Evolutionary conservation across 1,284 basidiomycete genomes (phyloP), one percentile per base, ranked within the genome.

Genomic region (Sanghuangporus weigelae): DNA sequence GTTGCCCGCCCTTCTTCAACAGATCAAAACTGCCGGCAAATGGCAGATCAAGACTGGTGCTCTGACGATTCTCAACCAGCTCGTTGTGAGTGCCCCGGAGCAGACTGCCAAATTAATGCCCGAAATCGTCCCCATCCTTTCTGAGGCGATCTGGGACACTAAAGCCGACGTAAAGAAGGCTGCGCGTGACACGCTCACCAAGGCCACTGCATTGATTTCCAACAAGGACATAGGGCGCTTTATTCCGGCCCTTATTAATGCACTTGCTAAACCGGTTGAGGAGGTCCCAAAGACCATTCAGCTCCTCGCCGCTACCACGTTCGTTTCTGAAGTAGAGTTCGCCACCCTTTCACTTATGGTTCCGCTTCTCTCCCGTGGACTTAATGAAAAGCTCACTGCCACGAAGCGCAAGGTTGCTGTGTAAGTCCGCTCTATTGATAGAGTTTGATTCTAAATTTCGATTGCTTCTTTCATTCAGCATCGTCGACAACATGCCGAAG

Each of bases 141-240:
- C 95, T 58, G 96, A 95, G 74, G 95, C 91, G 67, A 98, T 99
- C 74, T 98, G 96, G 96, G 97, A 99, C 81, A 99, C 97, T 81
- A 99, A 99, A 85, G 86, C 93, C 67, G 96, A 98, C 71, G 97
- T 99, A 77, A 98, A 98, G 90, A 99, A 98, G 85, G 93, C 95
- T 62, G 95, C 96, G 69, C 95, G 95, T 75, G 89, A 92, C 73
- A 90, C 95, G 67, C 89, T 99, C 73, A 94, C 92, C 73, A 96
- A 95, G 84, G 88, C 93, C 69, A 93, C 91, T 73, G 91, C 92
- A 72, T 84, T 98, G 71, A 87, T 98, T 71, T 95, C 95, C 72
- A 99, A 99, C 92, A 98, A 98, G 90, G 96, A 99, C 82, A 97
- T 98, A 70, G 94, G 96, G 87, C 86, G 91, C 77, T 96, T 96